These are phyloP conservation scores for Trichosanthes truncata DNA, from an alignment of 306 rosid species.

Conservation along the genomic window DNA sequence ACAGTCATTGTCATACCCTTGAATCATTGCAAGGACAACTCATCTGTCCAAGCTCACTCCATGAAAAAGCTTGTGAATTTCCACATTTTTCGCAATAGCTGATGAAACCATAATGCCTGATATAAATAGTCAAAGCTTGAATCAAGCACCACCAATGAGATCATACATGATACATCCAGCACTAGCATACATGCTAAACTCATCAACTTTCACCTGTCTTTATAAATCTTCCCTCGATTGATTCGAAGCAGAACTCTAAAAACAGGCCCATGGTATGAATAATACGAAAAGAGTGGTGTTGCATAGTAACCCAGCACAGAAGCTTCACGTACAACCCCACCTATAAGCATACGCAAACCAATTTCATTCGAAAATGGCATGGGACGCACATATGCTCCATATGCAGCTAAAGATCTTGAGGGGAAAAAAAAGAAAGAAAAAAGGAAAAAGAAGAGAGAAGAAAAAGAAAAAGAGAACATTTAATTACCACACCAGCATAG, in stretches of 20 bases:
- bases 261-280: slow-evolving; percentile 84
- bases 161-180: slow-evolving; percentile 1
- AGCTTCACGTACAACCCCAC: slow-evolving; percentile 88
- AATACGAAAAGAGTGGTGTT: slow-evolving; percentile 70
- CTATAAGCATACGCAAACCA: slow-evolving; percentile 93
- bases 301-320: slow-evolving; percentile 64
- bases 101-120: slow-evolving; percentile 66
- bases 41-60: slow-evolving; percentile 66
- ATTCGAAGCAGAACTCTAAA: slow-evolving; percentile 75
- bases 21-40: slow-evolving; percentile 59
- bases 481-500: background rate
- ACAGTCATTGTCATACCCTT: slow-evolving; percentile 26
- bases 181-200: background rate
- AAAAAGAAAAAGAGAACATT: background rate
- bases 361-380: slow-evolving; percentile 84
- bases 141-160: background rate
- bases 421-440: background rate
- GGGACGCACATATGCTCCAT: slow-evolving; percentile 84
- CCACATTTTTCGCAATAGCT: slow-evolving; percentile 70
- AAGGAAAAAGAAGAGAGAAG: background rate
- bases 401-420: slow-evolving; percentile 80
- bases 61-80: slow-evolving; percentile 61
- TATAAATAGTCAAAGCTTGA: background rate
- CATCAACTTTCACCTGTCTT: slow-evolving; percentile 34
- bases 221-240: slow-evolving; percentile 60